Evolutionary conservation across 345 rosid species (phyloP).

Genomic region (Pugionium cornutum): DNA sequence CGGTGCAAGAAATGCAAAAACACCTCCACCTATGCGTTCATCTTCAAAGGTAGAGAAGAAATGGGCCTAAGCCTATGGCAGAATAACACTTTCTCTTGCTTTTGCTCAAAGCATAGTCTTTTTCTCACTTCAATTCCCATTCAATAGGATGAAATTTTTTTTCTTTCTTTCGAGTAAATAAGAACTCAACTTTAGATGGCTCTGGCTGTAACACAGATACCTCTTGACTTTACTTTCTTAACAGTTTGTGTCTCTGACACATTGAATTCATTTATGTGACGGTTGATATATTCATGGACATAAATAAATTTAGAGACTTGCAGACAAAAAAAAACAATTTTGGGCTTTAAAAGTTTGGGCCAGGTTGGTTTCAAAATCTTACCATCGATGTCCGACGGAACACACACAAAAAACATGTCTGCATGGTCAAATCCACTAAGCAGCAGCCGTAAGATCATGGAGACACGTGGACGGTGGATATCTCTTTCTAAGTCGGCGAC

Average conservation of each 20-base stretch:
- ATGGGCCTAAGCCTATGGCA: conserved; percentile 42
- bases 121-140: conserved; percentile 14
- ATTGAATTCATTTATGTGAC: conserved; percentile 33
- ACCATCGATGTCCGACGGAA: conserved; percentile 41
- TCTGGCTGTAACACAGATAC: conserved; percentile 20
- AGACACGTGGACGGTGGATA: conserved; percentile 2
- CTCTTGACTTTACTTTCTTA: conserved; percentile 12
- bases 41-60: conserved; percentile 47
- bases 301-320: background rate
- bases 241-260: conserved; percentile 21
- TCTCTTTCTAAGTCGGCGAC: background rate
- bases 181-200: conserved; percentile 32
- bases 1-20: conserved; percentile 63
- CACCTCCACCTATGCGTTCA: conserved; percentile 71
- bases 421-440: conserved; percentile 1
- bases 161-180: conserved; percentile 31
- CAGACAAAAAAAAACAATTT: background rate
- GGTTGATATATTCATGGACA: background rate
- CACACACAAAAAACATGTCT: conserved; percentile 38
- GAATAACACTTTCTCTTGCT: conserved; percentile 41
- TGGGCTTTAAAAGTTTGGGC: conserved; percentile 34
- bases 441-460: conserved; percentile 12
- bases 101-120: conserved; percentile 51
- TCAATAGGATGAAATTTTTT: background rate
- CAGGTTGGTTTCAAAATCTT: background rate